Evolutionary conservation across 1,284 basidiomycete species (phyloP).

Genomic region (Gomphus bonarii): DNA sequence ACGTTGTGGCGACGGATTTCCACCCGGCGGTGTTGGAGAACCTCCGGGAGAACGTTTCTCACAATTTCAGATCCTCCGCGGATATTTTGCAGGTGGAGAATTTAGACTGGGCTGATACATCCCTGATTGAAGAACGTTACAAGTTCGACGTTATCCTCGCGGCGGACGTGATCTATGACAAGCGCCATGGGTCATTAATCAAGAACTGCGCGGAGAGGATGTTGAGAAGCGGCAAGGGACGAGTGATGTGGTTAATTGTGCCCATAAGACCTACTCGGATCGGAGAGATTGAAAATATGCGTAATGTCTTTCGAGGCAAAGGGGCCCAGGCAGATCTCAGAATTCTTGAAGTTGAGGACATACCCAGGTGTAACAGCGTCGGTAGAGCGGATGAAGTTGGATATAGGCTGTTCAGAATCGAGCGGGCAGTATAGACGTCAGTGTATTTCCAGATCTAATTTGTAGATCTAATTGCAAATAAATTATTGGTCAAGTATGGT

Average conservation of each 20-base stretch:
- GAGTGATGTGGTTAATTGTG: slow-evolving; percentile 65
- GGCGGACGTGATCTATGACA: slow-evolving; percentile 67
- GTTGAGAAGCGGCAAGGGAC: slow-evolving; percentile 26
- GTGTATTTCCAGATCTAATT: not conserved
- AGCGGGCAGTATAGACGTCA: slow-evolving; percentile 31
- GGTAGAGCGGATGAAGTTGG: slow-evolving; percentile 61
- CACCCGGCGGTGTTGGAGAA: slow-evolving; percentile 70
- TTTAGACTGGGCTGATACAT: slow-evolving; percentile 65
- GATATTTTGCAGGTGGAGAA: slow-evolving; percentile 32
- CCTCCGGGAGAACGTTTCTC: slow-evolving; percentile 49
- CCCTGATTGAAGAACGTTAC: slow-evolving; percentile 33
- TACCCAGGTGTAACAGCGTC: slow-evolving; percentile 38
- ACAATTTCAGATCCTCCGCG: slow-evolving; percentile 37
- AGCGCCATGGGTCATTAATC: slow-evolving; percentile 58
- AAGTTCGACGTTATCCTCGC: slow-evolving; percentile 35
- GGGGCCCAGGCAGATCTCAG: slow-evolving; percentile 22
- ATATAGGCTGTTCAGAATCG: slow-evolving; percentile 59
- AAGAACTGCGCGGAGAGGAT: slow-evolving; percentile 42
- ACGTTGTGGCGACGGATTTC: slow-evolving; percentile 73
- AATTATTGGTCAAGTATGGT: too few species aligned
- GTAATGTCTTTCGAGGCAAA: slow-evolving; percentile 39
- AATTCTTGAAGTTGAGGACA: slow-evolving; percentile 34
- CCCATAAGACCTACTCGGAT: slow-evolving; percentile 59
- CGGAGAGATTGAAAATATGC: slow-evolving; percentile 47
- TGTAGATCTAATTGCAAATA: too few species aligned